phyloP scores from a whole-genome alignment of 306 rosid species.

The Luffa acutangula region DNA sequence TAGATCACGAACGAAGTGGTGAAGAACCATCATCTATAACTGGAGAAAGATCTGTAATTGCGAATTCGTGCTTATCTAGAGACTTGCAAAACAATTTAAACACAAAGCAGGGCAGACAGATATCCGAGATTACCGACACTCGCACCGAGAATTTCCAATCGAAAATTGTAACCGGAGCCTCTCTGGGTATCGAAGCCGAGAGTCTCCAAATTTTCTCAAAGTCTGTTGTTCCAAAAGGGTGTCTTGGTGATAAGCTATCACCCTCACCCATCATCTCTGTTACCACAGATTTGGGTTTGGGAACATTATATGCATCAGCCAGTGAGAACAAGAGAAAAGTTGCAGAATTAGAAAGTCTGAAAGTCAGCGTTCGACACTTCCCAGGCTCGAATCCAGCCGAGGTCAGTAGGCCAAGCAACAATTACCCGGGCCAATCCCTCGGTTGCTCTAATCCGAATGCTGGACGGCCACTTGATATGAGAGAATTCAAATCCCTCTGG shows the following conservation, averaged over 20 bases:
- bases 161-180: not conserved
- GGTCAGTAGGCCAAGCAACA: conserved; percentile 29
- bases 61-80: conserved; percentile 18
- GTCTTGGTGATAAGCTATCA: conserved; percentile 23
- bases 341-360: conserved; percentile 28
- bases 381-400: conserved; percentile 50
- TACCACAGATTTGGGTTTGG: conserved; percentile 90
- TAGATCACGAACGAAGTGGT: conserved; percentile 30
- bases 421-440: conserved; percentile 19
- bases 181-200: not conserved
- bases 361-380: conserved; percentile 23
- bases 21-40: conserved; percentile 25
- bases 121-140: conserved; percentile 26
- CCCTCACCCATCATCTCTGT: conserved; percentile 43
- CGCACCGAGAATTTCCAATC: not conserved
- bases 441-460: conserved; percentile 27
- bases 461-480: conserved; percentile 30
- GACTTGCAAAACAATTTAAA: conserved; percentile 23
- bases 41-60: conserved; percentile 26
- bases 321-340: conserved; percentile 31
- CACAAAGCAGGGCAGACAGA: conserved; percentile 24
- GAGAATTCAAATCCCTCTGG: conserved; percentile 55
- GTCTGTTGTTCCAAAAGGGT: conserved; percentile 2
- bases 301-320: conserved; percentile 49
- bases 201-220: conserved; percentile 16